Base-by-base conservation (phyloP, 345 rosid species). In the Microcos paniculata region DNA sequence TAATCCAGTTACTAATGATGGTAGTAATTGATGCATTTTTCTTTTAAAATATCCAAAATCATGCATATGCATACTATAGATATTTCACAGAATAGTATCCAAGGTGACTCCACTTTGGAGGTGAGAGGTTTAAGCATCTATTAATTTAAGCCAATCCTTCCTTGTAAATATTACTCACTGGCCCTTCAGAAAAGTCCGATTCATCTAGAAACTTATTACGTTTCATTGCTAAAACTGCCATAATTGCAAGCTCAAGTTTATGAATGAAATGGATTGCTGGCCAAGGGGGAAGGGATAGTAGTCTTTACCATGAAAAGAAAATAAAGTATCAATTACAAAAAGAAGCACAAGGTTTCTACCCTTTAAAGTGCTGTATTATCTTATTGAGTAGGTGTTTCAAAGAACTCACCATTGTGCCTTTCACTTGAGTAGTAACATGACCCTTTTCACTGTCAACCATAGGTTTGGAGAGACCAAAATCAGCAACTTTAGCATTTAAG, bases 391-490 rank as follows among this genome's bases (percentile, higher is more conserved):
- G 43, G 53, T 42, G 28, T 71, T 11, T 59, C 14, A 23, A 57
- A 64, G 19, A 53, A 80, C 92, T 87, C 55, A 91, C 99, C 99
- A 92, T 88, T 58, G 98, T 96, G 75, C 99, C 98, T 78, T 96
- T 96, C 8, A 96, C 98, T 87, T 94, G 96, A 80, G 99, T 94
- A 35, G 94, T 88, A 57, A 96, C 82, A 72, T 94, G 98, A 45
- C 81, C 85, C 81, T 81, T 90, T 73, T 88, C 96, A 31, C 70
- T 78, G 62, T 90, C 88, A 68, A 85, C 82, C 80, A 91, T 79
- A 10, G 73, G 92, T 82, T 90, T 96, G 49, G 96, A 94, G 72
- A 94, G 96, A 28, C 99, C 99, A 45, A 96, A 96, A 86, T 96
- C 99, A 0, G 91, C 93, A 70, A 94, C 98, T 67, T 96, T 96